A percentile compares a stretch with the other conserved stretches of the same genome.
phyloP scores from a whole-genome alignment of 768 basidiomycete genomes.

The Mycena leptocephala region DNA sequence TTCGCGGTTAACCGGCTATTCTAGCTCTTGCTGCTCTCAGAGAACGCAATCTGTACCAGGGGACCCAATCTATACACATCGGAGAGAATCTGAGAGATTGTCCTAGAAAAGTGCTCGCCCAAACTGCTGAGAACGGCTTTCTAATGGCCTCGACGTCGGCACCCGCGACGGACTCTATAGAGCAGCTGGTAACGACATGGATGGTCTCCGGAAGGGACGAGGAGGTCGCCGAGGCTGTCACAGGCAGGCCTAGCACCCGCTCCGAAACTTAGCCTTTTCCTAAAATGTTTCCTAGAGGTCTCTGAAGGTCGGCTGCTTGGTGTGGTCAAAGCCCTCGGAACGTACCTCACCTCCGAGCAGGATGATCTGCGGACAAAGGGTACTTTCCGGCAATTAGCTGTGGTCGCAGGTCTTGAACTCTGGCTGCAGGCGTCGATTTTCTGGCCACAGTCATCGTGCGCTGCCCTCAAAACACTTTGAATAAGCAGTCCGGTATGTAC shows the following conservation, averaged over 20 bases:
- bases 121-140: neutral
- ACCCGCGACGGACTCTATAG: slow-evolving; percentile 42
- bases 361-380: slow-evolving; percentile 87
- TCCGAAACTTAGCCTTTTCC: neutral
- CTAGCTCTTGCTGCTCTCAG: neutral
- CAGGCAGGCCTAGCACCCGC: slow-evolving; percentile 61
- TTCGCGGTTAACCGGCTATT: neutral
- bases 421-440: slow-evolving; percentile 82
- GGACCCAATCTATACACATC: neutral
- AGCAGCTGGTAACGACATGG: slow-evolving; percentile 80
- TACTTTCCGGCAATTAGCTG: slow-evolving; percentile 46
- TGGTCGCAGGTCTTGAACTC: slow-evolving; percentile 27
- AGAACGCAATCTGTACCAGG: neutral
- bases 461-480: slow-evolving; percentile 76
- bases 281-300: slow-evolving; percentile 53
- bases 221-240: slow-evolving; percentile 72
- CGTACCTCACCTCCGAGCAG: slow-evolving; percentile 91
- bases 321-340: slow-evolving; percentile 90
- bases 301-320: slow-evolving; percentile 76
- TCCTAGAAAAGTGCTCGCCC: neutral
- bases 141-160: slow-evolving; percentile 21
- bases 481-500: slow-evolving; percentile 89
- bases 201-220: slow-evolving; percentile 75
- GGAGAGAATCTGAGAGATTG: neutral
- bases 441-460: slow-evolving; percentile 79